Percentiles rank a stretch among this genome's conserved stretches.
Evolutionary conservation across 2,329 filamentous ascomycete species (phyloP).

Genomic region (Aspergillus glaucus): DNA sequence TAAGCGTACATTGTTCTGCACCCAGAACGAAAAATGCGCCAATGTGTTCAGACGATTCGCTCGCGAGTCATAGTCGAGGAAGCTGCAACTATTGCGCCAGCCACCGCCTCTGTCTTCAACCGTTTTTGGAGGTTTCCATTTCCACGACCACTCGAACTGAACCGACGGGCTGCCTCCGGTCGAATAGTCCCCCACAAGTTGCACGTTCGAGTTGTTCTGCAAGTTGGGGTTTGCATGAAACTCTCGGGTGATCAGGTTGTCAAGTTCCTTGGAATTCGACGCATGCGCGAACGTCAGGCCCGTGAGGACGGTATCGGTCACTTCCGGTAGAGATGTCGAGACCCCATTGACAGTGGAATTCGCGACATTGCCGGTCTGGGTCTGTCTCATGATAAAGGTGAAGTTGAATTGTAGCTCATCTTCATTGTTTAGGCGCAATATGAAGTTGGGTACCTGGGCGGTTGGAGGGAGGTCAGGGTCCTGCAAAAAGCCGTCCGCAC

Average conservation of each 20-base stretch:
- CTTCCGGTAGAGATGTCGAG: constrained; percentile 44
- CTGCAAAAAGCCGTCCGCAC: constrained; percentile 39
- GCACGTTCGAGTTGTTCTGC: constrained; percentile 94
- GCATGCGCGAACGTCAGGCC: constrained; percentile 91
- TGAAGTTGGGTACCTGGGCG: constrained; percentile 57
- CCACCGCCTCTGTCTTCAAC: constrained; percentile 79
- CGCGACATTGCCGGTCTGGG: constrained; percentile 43
- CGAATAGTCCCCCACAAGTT: constrained; percentile 84
- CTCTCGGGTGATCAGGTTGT: constrained; percentile 88
- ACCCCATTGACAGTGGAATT: constrained; percentile 46
- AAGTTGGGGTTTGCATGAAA: constrained; percentile 96
- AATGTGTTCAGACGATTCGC: constrained; percentile 83
- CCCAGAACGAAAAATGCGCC: constrained; percentile 92
- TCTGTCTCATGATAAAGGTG: constrained; percentile 70
- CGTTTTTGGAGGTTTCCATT: constrained; percentile 83
- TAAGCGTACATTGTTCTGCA: constrained; percentile 57
- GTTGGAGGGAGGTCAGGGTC: constrained; percentile 63
- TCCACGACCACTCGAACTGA: constrained; percentile 93
- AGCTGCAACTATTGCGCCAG: constrained; percentile 95
- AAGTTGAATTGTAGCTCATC: constrained; percentile 93
- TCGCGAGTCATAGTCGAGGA: constrained; percentile 93
- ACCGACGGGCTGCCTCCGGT: constrained; percentile 79
- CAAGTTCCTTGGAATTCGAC: constrained; percentile 76
- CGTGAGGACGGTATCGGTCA: constrained; percentile 69
- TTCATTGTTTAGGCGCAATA: constrained; percentile 81